Evolutionary conservation across 2,329 filamentous ascomycete species (phyloP).

Genomic region (Penicillium glabrum): DNA sequence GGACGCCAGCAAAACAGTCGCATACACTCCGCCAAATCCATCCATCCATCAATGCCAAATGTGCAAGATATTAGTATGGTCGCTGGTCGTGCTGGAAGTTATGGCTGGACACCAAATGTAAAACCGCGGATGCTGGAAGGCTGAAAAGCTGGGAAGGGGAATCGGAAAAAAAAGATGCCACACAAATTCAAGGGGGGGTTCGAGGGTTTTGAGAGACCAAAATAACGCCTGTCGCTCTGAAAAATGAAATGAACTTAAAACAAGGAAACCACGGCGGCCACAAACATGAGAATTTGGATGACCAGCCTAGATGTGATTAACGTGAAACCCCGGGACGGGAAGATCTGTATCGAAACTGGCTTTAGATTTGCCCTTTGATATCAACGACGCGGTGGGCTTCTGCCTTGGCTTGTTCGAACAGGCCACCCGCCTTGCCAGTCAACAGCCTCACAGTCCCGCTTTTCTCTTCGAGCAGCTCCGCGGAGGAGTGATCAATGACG

Average conservation of each 20-base stretch:
- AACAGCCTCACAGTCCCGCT: constrained; percentile 71
- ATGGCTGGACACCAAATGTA: neutral
- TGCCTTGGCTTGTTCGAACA: constrained; percentile 73
- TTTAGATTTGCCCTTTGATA: constrained; percentile 88
- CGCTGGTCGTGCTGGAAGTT: neutral
- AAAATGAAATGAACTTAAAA: neutral
- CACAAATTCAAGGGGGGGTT: neutral
- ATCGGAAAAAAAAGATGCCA: neutral
- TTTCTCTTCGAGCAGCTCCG: constrained; percentile 74
- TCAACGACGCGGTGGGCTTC: constrained; percentile 84
- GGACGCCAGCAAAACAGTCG: neutral
- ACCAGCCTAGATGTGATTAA: constrained; percentile 11
- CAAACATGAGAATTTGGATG: neutral
- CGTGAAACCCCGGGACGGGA: constrained; percentile 5
- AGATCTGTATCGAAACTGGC: neutral
- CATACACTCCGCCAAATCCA: constrained; percentile 3
- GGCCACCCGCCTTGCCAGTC: constrained; percentile 67
- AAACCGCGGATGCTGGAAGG: neutral
- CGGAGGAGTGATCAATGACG: constrained; percentile 75
- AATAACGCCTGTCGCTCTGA: constrained; percentile 8
- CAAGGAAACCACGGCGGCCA: neutral
- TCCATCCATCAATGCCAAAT: neutral
- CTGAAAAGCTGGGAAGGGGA: neutral
- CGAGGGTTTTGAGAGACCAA: neutral
- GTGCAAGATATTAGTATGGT: constrained; percentile 18